These are phyloP conservation scores for Magnusiomyces ingens DNA, from an alignment of 1,139 yeast species.

Conservation along the genomic window DNA sequence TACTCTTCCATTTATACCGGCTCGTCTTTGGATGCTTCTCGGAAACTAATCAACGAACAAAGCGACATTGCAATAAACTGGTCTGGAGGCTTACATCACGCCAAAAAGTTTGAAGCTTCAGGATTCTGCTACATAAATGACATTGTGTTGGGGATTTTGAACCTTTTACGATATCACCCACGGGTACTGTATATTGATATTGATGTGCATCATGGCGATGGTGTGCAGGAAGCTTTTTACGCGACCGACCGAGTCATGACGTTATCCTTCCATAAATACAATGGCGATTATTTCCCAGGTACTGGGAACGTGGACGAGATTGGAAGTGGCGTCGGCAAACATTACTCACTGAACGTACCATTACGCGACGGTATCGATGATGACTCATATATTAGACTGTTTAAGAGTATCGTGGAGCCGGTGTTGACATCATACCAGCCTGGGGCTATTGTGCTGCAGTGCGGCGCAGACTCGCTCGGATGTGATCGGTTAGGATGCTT, in stretches of 20 bases:
- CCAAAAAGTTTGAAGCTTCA: conserved; percentile 90
- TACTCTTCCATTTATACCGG: conserved; percentile 94
- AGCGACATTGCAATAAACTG: conserved; percentile 95
- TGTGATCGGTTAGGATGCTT: conserved; percentile 91
- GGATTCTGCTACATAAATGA: conserved; percentile 93
- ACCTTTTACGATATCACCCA: conserved; percentile 83
- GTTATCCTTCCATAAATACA: conserved; percentile 88
- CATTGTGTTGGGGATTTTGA: conserved; percentile 85
- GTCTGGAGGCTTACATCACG: conserved; percentile 97
- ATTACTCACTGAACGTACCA: conserved; percentile 84
- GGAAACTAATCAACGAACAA: conserved; percentile 83
- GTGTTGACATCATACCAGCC: conserved; percentile 79
- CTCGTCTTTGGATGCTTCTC: conserved; percentile 96
- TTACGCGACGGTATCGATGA: conserved; percentile 91
- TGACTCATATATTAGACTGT: conserved; percentile 47
- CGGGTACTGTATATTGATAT: conserved; percentile 93
- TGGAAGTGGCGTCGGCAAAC: conserved; percentile 85
- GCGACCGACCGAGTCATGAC: conserved; percentile 97
- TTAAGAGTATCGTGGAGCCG: conserved; percentile 81
- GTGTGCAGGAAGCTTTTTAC: conserved; percentile 96
- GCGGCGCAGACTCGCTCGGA: conserved; percentile 87
- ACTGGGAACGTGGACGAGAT: conserved; percentile 86
- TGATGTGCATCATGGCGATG: conserved; percentile 97
- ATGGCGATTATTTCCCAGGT: conserved; percentile 92
- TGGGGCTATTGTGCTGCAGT: conserved; percentile 75